phyloP scores from a whole-genome alignment of 202 grass and related monocot species.

The Eragrostis tef region DNA sequence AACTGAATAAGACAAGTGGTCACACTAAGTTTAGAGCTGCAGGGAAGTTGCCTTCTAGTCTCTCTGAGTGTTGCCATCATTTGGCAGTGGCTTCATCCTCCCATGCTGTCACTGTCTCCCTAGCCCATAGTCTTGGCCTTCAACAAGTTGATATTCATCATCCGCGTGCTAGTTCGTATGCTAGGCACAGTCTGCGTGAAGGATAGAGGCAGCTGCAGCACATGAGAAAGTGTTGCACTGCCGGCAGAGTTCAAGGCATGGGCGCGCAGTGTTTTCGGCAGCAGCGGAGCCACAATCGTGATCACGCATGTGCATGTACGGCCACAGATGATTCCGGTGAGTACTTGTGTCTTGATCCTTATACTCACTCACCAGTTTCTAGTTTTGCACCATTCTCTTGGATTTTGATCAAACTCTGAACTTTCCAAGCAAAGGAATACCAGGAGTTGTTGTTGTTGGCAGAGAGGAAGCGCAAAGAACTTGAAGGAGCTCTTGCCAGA shows the following conservation, averaged over 20 bases:
- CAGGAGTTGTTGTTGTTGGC: slow-evolving; percentile 51
- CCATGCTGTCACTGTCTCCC: slow-evolving; percentile 22
- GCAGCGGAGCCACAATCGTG: slow-evolving; percentile 46
- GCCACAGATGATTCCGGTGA: slow-evolving; percentile 65
- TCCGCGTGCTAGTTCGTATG: background rate
- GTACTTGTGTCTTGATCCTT: slow-evolving; percentile 54
- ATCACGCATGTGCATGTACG: slow-evolving; percentile 69
- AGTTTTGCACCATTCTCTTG: slow-evolving; percentile 37
- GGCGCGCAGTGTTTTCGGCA: slow-evolving; percentile 45
- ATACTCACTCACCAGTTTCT: no score
- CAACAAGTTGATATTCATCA: background rate
- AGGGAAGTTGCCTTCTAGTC: background rate
- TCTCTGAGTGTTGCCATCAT: slow-evolving; percentile 18
- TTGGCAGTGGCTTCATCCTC: background rate
- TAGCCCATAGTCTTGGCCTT: slow-evolving; percentile 27
- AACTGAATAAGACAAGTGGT: slow-evolving; percentile 26
- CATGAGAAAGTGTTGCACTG: slow-evolving; percentile 67
- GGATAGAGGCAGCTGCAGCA: no score
- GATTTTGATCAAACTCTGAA: slow-evolving; percentile 27
- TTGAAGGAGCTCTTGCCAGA: slow-evolving; percentile 54
- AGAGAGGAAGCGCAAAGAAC: slow-evolving; percentile 49
- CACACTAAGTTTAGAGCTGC: slow-evolving; percentile 14
- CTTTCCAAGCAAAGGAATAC: slow-evolving; percentile 49
- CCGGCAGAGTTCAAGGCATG: slow-evolving; percentile 55
- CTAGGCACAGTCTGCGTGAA: no score